phyloP scores from a whole-genome alignment of 2,329 filamentous ascomycete species.

The Chalaropsis ovoidea region DNA sequence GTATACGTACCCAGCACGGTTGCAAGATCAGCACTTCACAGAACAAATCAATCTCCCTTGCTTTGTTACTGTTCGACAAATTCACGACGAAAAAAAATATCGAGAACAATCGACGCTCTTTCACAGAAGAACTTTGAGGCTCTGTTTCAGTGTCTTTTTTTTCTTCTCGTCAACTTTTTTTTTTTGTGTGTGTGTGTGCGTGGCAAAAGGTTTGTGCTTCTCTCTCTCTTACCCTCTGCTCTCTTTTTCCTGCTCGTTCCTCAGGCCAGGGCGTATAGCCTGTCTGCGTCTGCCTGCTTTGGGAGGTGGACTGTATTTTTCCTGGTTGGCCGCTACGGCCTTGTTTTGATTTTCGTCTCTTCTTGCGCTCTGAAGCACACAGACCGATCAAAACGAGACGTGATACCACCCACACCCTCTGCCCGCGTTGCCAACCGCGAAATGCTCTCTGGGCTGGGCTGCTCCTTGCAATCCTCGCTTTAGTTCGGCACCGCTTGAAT shows the following conservation, averaged over 20 bases:
- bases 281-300: neutral
- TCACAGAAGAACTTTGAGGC: neutral
- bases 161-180: neutral
- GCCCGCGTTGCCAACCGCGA: neutral
- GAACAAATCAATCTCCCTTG: constrained; percentile 9
- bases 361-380: neutral
- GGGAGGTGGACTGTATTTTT: neutral
- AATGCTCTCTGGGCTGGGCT: neutral
- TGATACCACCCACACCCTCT: neutral
- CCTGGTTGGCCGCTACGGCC: neutral
- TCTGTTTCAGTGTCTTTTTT: neutral
- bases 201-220: constrained; percentile 15
- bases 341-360: neutral
- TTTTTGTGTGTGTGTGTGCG: neutral
- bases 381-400: neutral
- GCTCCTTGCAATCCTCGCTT: neutral
- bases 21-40: constrained; percentile 9
- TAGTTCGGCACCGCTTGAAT: neutral
- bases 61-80: constrained; percentile 7
- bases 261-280: neutral
- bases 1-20: constrained; percentile 18
- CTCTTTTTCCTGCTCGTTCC: constrained; percentile 7
- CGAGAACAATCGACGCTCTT: neutral
- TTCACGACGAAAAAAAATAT: neutral
- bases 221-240: constrained; percentile 1